Evolutionary conservation across 164 flowering plant species (phyloP).

Genomic region (Annona cherimola): DNA sequence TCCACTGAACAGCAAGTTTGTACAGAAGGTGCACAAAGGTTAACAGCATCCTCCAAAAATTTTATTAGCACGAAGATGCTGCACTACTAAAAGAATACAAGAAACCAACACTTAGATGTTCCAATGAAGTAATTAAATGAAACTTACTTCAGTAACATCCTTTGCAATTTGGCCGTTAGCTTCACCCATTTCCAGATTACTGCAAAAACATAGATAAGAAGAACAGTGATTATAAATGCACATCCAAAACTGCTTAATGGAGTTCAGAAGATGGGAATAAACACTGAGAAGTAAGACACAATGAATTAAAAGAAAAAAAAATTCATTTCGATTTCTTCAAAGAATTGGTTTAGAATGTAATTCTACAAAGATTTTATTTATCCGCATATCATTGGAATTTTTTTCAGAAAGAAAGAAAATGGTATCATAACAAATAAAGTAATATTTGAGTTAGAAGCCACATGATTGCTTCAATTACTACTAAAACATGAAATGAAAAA

Average conservation of each 20-base stretch:
- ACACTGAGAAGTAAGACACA: neutral
- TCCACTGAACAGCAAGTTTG: neutral
- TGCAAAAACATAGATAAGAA: slow-evolving; percentile 1
- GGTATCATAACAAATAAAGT: too few relatives aligned
- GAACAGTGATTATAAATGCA: neutral
- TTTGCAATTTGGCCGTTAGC: slow-evolving; percentile 6
- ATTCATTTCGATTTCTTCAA: neutral
- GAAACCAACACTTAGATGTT: neutral
- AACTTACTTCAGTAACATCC: slow-evolving; percentile 13
- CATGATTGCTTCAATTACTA: too few relatives aligned
- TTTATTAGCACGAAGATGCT: neutral
- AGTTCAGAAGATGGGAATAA: neutral
- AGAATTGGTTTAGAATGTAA: too few relatives aligned
- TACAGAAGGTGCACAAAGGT: neutral
- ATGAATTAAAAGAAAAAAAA: neutral
- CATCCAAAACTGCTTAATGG: neutral
- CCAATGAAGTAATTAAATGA: neutral
- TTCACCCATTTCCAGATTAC: slow-evolving; percentile 6
- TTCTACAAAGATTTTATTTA: too few relatives aligned
- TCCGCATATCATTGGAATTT: too few relatives aligned
- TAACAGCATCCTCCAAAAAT: neutral
- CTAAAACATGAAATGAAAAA: too few relatives aligned
- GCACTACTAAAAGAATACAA: neutral
- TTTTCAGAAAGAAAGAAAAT: too few relatives aligned
- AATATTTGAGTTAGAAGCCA: too few relatives aligned